phyloP scores from a whole-genome alignment of 495 filamentous ascomycete genomes.

The Letharia lupina region DNA sequence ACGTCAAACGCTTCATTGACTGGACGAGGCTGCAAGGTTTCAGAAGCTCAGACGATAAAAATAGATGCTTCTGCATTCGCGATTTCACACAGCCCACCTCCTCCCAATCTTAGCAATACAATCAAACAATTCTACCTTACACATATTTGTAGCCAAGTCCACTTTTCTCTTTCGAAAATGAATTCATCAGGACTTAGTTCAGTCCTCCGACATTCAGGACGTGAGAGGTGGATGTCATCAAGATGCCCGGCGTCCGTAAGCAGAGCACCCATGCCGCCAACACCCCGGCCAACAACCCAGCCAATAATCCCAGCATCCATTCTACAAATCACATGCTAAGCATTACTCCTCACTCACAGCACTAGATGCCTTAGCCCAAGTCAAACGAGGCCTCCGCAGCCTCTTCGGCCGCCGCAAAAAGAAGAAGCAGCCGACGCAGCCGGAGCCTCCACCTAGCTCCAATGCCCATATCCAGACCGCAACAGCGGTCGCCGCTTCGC shows the following conservation, averaged over 20 bases:
- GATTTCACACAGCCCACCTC: slow-evolving; percentile 16
- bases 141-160: slow-evolving; percentile 7
- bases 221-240: slow-evolving; percentile 12
- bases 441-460: slow-evolving; percentile 1
- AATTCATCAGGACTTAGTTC: slow-evolving; percentile 8
- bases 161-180: slow-evolving; percentile 3
- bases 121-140: neutral
- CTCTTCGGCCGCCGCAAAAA: slow-evolving; percentile 23
- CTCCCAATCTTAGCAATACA: slow-evolving; percentile 12
- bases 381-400: slow-evolving; percentile 21
- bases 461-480: slow-evolving; percentile 1
- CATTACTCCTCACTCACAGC: slow-evolving; percentile 5
- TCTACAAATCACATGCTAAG: neutral
- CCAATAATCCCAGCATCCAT: neutral
- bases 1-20: neutral
- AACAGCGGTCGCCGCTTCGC: slow-evolving; percentile 7
- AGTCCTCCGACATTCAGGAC: slow-evolving; percentile 3
- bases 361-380: slow-evolving; percentile 24
- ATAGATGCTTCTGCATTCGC: slow-evolving; percentile 16
- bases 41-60: slow-evolving; percentile 9
- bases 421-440: slow-evolving; percentile 13
- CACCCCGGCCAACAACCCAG: neutral
- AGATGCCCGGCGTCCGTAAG: slow-evolving; percentile 26
- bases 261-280: slow-evolving; percentile 3
- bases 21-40: slow-evolving; percentile 1